Evolutionary conservation across 1,139 yeast genomes (phyloP).

Genomic region (Lodderomyces parapsilosis): DNA sequence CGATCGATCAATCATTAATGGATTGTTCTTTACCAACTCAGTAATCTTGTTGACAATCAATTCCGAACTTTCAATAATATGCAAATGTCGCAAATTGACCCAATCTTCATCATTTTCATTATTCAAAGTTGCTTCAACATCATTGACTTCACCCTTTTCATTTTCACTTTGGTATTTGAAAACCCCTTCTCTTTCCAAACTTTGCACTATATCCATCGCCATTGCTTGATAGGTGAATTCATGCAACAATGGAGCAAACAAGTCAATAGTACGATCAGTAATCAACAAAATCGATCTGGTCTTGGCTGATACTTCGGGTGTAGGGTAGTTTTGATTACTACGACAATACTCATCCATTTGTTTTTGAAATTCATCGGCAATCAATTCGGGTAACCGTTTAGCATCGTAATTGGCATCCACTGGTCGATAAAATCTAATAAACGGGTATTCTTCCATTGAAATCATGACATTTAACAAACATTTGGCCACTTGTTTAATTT

Average conservation of each 20-base stretch:
- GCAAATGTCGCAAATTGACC: conserved; percentile 70
- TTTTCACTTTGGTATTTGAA: conserved; percentile 63
- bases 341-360: conserved; percentile 77
- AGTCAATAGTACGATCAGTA: conserved; percentile 80
- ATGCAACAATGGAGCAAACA: conserved; percentile 81
- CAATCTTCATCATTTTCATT: conserved; percentile 74
- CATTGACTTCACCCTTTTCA: conserved; percentile 52
- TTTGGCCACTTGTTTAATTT: conserved; percentile 58
- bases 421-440: conserved; percentile 68
- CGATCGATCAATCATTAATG: conserved; percentile 62
- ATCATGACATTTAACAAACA: conserved; percentile 71
- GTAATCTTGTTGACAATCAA: conserved; percentile 58
- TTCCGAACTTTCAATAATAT: conserved; percentile 75
- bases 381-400: conserved; percentile 62
- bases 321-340: conserved; percentile 60
- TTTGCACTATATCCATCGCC: conserved; percentile 71
- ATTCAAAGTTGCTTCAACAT: conserved; percentile 44
- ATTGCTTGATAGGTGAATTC: conserved; percentile 94
- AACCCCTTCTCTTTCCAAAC: conserved; percentile 50
- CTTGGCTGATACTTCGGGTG: conserved; percentile 52
- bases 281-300: conserved; percentile 76
- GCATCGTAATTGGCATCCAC: conserved; percentile 51
- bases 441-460: conserved; percentile 84
- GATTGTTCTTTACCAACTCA: conserved; percentile 71
- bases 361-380: conserved; percentile 72